These are phyloP conservation scores for Zopfia rhizophila DNA, from an alignment of 2,329 filamentous ascomycete species.

Conservation along the genomic window DNA sequence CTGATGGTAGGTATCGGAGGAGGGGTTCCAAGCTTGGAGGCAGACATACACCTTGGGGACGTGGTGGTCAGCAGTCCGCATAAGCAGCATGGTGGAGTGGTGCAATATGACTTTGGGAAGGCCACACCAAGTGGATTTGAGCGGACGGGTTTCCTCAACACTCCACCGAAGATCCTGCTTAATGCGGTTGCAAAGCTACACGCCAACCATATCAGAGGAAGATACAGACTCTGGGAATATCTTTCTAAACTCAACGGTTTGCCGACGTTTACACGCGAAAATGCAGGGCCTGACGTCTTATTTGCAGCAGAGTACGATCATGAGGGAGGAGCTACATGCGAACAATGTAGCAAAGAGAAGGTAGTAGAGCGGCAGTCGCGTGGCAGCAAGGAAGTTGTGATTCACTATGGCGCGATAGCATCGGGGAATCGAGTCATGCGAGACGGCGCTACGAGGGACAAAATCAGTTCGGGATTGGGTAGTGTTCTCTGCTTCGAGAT, in stretches of 20 bases:
- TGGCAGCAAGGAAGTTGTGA: not conserved
- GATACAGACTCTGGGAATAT: constrained; percentile 1
- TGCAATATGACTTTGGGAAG: constrained; percentile 19
- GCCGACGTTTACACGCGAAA: constrained; percentile 3
- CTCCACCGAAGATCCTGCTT: constrained; percentile 7
- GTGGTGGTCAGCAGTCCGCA: constrained; percentile 11
- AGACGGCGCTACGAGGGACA: constrained; percentile 14
- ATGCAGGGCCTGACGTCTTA: not conserved
- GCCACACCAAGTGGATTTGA: constrained; percentile 5
- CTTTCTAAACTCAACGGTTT: constrained; percentile 3
- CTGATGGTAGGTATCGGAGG: constrained; percentile 56
- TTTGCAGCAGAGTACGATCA: constrained; percentile 5
- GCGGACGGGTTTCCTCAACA: constrained; percentile 11
- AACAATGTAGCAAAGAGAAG: not conserved
- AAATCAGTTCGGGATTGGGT: constrained; percentile 16
- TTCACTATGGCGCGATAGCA: constrained; percentile 19
- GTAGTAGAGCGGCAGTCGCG: constrained; percentile 2
- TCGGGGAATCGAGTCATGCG: constrained; percentile 17
- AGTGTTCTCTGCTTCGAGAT: constrained; percentile 18
- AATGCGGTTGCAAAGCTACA: constrained; percentile 10
- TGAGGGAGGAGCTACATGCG: constrained; percentile 1
- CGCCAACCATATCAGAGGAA: constrained; percentile 10
- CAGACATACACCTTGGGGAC: constrained; percentile 15
- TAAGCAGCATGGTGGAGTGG: constrained; percentile 9
- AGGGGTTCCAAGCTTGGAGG: constrained; percentile 8